phyloP scores from a whole-genome alignment of 2,329 filamentous ascomycete species.

The Phaeosphaeriaceae sp. region DNA sequence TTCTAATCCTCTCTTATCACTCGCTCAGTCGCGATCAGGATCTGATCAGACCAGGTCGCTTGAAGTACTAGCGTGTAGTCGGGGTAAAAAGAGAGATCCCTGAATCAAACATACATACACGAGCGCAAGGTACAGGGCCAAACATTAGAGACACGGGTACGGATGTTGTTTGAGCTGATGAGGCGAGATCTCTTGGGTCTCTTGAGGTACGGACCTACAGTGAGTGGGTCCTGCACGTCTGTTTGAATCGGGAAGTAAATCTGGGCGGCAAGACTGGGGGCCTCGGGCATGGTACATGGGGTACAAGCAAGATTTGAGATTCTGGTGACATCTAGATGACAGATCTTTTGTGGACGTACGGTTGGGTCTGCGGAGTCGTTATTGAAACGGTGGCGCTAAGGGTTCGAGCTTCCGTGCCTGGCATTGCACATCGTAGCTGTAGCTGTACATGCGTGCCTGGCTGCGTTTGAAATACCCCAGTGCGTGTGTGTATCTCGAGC shows the following conservation, averaged over 20 bases:
- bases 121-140: background rate
- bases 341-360: background rate
- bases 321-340: background rate
- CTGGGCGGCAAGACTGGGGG: background rate
- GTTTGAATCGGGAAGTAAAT: background rate
- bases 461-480: background rate
- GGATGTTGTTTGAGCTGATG: background rate
- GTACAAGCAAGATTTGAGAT: background rate
- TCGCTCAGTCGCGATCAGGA: background rate
- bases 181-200: background rate
- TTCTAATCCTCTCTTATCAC: background rate
- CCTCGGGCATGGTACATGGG: background rate
- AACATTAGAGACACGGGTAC: background rate
- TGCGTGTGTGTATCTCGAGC: background rate
- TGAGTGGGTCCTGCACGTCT: background rate
- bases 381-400: background rate
- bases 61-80: constrained; percentile 7
- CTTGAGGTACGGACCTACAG: background rate
- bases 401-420: background rate
- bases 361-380: background rate
- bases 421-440: too few species aligned
- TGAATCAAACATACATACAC: background rate
- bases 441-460: background rate
- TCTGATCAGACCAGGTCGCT: background rate
- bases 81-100: background rate